A percentile compares a stretch with the other conserved stretches of the same genome.
phyloP scores from a whole-genome alignment of 1,139 yeast genomes.

The Suhomyces terraborum region DNA sequence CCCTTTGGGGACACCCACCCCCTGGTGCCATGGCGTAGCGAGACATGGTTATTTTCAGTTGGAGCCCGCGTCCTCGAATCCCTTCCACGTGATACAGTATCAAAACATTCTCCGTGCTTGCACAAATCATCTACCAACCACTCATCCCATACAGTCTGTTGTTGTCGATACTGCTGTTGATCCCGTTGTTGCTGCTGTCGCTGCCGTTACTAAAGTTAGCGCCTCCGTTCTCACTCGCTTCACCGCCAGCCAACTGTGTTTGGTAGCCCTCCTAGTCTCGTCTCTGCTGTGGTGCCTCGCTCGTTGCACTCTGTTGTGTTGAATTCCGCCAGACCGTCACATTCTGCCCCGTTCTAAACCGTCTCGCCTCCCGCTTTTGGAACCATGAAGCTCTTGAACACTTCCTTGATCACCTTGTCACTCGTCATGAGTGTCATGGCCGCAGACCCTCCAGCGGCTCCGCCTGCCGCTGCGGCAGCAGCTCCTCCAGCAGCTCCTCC shows the following conservation, averaged over 20 bases:
- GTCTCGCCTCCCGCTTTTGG: too few species aligned
- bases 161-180: too few species aligned
- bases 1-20: too few species aligned
- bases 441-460: neutral
- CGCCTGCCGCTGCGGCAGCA: constrained; percentile 14
- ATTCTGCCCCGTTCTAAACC: too few species aligned
- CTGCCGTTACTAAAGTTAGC: too few species aligned
- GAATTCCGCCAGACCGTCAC: too few species aligned
- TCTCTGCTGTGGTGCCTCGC: too few species aligned
- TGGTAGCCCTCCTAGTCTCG: too few species aligned
- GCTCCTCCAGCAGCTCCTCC: constrained; percentile 12
- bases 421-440: constrained; percentile 12
- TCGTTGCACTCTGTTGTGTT: too few species aligned
- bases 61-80: neutral
- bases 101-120: constrained; percentile 3
- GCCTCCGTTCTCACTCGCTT: constrained; percentile 2
- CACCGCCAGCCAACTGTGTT: neutral
- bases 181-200: too few species aligned
- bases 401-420: constrained; percentile 9
- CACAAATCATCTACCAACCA: neutral
- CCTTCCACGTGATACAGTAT: constrained; percentile 3
- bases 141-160: neutral
- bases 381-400: constrained; percentile 10
- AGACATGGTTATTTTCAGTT: too few species aligned
- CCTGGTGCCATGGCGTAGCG: too few species aligned